These are phyloP conservation scores for Eimeria falciformis DNA, from an alignment of 169 alveolate species.

Conservation along the genomic window DNA sequence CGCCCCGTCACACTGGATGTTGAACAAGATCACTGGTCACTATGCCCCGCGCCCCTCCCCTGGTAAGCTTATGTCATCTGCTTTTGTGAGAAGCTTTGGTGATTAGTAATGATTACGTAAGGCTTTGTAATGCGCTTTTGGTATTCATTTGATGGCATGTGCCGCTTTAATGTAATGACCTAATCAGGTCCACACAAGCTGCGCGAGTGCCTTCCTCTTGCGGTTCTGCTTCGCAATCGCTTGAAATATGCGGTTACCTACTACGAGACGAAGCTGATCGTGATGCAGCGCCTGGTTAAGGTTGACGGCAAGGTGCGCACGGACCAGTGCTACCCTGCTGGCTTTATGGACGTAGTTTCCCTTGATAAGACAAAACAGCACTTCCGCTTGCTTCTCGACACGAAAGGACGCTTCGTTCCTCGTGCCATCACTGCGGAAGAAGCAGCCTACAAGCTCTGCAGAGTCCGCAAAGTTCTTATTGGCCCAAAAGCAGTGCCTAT, in stretches of 20 bases:
- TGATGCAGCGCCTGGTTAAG: conserved; percentile 96
- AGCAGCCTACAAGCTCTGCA: conserved; percentile 95
- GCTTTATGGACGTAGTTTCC: conserved; percentile 95
- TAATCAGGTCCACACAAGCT: conserved; percentile 97
- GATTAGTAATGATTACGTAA: too few relatives aligned
- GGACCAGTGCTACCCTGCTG: conserved; percentile 98
- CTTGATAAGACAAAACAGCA: conserved; percentile 96
- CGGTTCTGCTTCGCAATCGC: conserved; percentile 94
- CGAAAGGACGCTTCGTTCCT: conserved; percentile 98
- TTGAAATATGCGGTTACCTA: conserved; percentile 95
- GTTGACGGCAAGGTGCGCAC: conserved; percentile 97
- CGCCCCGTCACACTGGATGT: conserved; percentile 99
- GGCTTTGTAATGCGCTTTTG: too few relatives aligned
- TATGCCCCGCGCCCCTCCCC: conserved; percentile 92
- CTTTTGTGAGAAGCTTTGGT: too few relatives aligned
- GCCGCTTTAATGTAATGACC: neutral
- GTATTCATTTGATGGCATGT: too few relatives aligned
- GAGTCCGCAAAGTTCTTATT: conserved; percentile 93
- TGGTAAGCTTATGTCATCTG: conserved; percentile 91
- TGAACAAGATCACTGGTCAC: conserved; percentile 97
- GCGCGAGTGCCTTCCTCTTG: conserved; percentile 97
- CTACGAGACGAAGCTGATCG: conserved; percentile 96
- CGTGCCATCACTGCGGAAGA: conserved; percentile 96
- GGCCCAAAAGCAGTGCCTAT: conserved; percentile 98
- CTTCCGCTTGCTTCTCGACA: conserved; percentile 97